These are phyloP conservation scores for Bisporella sp. DNA, from an alignment of 2,329 filamentous ascomycete species.

Conservation along the genomic window DNA sequence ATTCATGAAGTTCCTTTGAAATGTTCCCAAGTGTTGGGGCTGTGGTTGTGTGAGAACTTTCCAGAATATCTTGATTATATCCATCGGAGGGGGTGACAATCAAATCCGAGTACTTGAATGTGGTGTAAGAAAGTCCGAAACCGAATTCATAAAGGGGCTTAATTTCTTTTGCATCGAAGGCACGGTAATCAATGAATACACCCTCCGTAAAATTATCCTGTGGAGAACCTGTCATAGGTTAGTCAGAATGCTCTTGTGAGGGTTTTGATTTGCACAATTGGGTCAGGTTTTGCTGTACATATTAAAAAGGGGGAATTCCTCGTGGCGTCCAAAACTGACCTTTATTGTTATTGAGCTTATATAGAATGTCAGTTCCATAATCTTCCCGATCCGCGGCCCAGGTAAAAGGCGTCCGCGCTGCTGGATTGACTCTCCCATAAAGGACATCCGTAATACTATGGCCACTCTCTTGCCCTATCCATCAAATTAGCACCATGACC, in stretches of 20 bases:
- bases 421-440: conserved; percentile 73
- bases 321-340: conserved; percentile 11
- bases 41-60: conserved; percentile 33
- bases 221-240: conserved; percentile 37
- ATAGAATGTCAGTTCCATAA: conserved; percentile 36
- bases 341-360: conserved; percentile 59
- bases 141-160: conserved; percentile 77
- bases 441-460: conserved; percentile 76
- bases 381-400: conserved; percentile 54
- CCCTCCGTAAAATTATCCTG: conserved; percentile 73
- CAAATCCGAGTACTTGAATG: conserved; percentile 67
- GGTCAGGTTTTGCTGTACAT: too few species aligned
- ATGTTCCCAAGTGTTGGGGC: conserved; percentile 54
- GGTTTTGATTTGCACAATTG: too few species aligned
- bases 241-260: too few species aligned
- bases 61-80: background rate
- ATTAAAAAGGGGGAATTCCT: too few species aligned
- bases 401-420: conserved; percentile 73
- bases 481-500: too few species aligned
- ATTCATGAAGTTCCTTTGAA: conserved; percentile 56
- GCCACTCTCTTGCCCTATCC: conserved; percentile 60
- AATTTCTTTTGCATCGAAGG: conserved; percentile 58
- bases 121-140: conserved; percentile 74
- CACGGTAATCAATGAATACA: conserved; percentile 74
- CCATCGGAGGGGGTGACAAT: conserved; percentile 49